Evolutionary conservation across 352 stramenopile genomes (phyloP).

Genomic region (Phytophthora meadii): DNA sequence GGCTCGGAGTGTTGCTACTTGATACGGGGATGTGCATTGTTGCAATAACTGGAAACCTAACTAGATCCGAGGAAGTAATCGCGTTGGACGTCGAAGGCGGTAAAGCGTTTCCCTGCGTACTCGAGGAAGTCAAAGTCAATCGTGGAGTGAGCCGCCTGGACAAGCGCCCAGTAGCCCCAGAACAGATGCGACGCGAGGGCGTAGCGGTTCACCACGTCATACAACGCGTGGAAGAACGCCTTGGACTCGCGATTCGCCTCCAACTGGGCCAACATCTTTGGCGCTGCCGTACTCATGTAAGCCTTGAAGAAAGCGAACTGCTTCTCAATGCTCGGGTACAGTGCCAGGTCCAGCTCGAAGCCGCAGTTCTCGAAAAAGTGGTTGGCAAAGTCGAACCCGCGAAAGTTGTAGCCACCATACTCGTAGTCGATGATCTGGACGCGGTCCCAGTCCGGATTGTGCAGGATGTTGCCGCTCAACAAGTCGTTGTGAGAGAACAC

Average conservation of each 20-base stretch:
- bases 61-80: conserved; percentile 64
- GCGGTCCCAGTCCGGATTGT: conserved; percentile 77
- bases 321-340: conserved; percentile 84
- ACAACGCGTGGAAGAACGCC: conserved; percentile 84
- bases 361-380: conserved; percentile 95
- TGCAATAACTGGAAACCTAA: conserved; percentile 29
- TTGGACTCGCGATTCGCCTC: conserved; percentile 80
- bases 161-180: conserved; percentile 94
- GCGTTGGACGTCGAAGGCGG: conserved; percentile 79
- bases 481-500: conserved; percentile 96
- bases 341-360: conserved; percentile 91
- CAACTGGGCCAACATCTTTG: conserved; percentile 66
- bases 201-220: conserved; percentile 89
- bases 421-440: conserved; percentile 97
- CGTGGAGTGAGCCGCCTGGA: conserved; percentile 90
- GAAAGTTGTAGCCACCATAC: conserved; percentile 94
- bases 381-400: conserved; percentile 95
- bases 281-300: conserved; percentile 82
- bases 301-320: conserved; percentile 88
- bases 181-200: conserved; percentile 92
- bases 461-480: conserved; percentile 88
- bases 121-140: conserved; percentile 92
- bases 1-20: conserved; percentile 19
- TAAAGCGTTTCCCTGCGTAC: conserved; percentile 86
- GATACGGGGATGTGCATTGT: conserved; percentile 10